phyloP scores from a whole-genome alignment of 2,329 filamentous ascomycete genomes.

The Xylaria hypoxylon region DNA sequence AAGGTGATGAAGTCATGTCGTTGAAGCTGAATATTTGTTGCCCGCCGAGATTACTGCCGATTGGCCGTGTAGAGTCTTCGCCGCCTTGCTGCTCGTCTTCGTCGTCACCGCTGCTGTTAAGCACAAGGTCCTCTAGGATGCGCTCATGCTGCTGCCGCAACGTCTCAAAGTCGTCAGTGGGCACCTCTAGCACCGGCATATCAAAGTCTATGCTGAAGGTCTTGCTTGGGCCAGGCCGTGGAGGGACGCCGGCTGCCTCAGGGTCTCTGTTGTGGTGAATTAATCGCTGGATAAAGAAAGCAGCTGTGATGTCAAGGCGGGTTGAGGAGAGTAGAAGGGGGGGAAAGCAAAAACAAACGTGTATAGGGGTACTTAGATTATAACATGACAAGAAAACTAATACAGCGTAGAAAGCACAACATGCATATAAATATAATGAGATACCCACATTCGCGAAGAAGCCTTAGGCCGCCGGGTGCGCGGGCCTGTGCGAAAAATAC shows the following conservation, averaged over 20 bases:
- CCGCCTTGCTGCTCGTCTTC: slow-evolving; percentile 24
- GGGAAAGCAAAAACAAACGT: background rate
- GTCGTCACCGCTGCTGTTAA: slow-evolving; percentile 46
- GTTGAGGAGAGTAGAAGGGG: background rate
- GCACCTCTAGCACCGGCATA: slow-evolving; percentile 56
- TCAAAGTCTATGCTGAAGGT: slow-evolving; percentile 66
- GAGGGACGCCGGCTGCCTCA: slow-evolving; percentile 43
- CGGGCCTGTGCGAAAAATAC: slow-evolving; percentile 62
- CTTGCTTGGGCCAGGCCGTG: slow-evolving; percentile 58
- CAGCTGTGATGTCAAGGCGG: background rate
- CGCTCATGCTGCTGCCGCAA: slow-evolving; percentile 58
- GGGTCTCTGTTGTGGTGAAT: slow-evolving; percentile 37
- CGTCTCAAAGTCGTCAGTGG: slow-evolving; percentile 55
- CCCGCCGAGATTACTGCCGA: background rate
- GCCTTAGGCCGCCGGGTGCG: slow-evolving; percentile 62
- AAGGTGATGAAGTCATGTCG: slow-evolving; percentile 41
- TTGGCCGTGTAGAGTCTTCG: slow-evolving; percentile 12
- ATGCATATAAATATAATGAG: slow-evolving; percentile 5
- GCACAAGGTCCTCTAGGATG: slow-evolving; percentile 57
- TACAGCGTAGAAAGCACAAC: background rate
- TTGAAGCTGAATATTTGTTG: slow-evolving; percentile 45
- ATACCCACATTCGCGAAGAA: slow-evolving; percentile 54
- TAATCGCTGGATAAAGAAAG: background rate
- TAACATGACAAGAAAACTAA: background rate
- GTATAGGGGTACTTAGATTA: background rate